Evolutionary conservation across 2,329 filamentous ascomycete species (phyloP).

Genomic region (Nannizziopsis barbatae): DNA sequence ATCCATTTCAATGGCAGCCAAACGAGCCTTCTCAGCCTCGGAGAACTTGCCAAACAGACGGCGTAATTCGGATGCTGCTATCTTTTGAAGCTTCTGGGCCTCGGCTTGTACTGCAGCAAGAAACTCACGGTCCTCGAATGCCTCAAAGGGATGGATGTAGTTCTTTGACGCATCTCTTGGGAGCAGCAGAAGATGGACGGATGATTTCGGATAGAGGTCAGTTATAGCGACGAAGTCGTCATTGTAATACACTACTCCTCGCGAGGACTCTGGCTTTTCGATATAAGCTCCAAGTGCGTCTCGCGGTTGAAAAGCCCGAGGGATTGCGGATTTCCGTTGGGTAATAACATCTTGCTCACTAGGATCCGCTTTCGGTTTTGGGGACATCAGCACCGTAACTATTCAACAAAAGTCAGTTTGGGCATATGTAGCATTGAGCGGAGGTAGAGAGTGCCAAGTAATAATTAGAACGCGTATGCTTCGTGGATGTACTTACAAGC

Average conservation of each 20-base stretch:
- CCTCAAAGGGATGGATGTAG: constrained; percentile 62
- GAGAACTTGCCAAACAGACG: constrained; percentile 56
- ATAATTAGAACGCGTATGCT: background rate
- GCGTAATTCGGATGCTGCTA: constrained; percentile 66
- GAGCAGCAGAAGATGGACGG: constrained; percentile 76
- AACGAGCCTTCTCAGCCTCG: constrained; percentile 49
- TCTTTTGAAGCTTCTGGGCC: constrained; percentile 46
- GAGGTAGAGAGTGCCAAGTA: background rate
- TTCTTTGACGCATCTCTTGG: constrained; percentile 55
- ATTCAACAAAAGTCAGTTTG: background rate
- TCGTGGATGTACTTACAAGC: background rate
- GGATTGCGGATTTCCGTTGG: background rate
- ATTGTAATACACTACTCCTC: constrained; percentile 54
- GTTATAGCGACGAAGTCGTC: constrained; percentile 64
- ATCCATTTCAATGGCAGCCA: constrained; percentile 53
- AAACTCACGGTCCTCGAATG: constrained; percentile 60
- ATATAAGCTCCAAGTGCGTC: constrained; percentile 59
- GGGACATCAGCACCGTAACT: constrained; percentile 48
- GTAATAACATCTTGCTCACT: background rate
- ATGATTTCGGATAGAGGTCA: constrained; percentile 77
- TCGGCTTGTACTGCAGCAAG: constrained; percentile 53
- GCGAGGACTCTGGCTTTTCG: constrained; percentile 45
- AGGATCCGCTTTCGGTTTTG: constrained; percentile 34
- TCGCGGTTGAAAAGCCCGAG: constrained; percentile 37
- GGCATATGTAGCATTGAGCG: background rate